Evolutionary conservation across 2,329 filamentous ascomycete species (phyloP).

Genomic region (Incumbomyces lentus): DNA sequence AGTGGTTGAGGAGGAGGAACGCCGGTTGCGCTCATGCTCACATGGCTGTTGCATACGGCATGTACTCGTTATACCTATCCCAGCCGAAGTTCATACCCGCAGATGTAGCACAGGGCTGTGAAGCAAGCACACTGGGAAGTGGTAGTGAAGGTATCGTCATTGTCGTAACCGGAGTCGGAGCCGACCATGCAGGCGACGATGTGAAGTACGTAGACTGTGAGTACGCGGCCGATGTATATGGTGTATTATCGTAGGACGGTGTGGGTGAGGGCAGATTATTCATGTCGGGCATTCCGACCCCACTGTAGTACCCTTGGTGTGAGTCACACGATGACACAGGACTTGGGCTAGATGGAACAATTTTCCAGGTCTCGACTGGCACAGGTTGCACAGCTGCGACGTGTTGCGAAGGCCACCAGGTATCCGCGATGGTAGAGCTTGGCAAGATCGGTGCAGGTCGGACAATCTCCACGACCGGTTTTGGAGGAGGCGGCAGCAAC

Average conservation of each 20-base stretch:
- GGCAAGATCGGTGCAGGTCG: constrained; percentile 76
- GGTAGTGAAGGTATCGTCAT: constrained; percentile 58
- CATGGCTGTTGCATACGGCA: constrained; percentile 66
- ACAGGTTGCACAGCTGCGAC: constrained; percentile 56
- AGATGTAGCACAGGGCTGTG: constrained; percentile 71
- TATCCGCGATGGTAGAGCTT: constrained; percentile 62
- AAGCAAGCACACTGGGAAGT: constrained; percentile 74
- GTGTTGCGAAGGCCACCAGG: constrained; percentile 69
- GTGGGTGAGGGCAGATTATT: constrained; percentile 66
- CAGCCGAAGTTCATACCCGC: constrained; percentile 73
- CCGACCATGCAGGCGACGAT: constrained; percentile 62
- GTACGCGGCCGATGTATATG: constrained; percentile 60
- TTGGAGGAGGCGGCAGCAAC: constrained; percentile 74
- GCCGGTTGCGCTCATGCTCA: constrained; percentile 47
- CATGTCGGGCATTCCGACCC: constrained; percentile 63
- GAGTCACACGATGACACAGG: constrained; percentile 65
- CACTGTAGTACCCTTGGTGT: constrained; percentile 65
- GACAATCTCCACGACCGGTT: constrained; percentile 79
- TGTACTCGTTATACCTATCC: constrained; percentile 76
- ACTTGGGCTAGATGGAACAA: constrained; percentile 79
- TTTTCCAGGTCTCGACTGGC: constrained; percentile 77
- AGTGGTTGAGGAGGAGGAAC: not conserved
- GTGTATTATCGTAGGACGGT: constrained; percentile 62
- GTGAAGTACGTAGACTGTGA: constrained; percentile 54
- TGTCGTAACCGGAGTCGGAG: constrained; percentile 36